A percentile compares a stretch with the other conserved stretches of the same genome.
phyloP scores from a whole-genome alignment of 2,329 filamentous ascomycete genomes.

The Fusarium torulosum region DNA sequence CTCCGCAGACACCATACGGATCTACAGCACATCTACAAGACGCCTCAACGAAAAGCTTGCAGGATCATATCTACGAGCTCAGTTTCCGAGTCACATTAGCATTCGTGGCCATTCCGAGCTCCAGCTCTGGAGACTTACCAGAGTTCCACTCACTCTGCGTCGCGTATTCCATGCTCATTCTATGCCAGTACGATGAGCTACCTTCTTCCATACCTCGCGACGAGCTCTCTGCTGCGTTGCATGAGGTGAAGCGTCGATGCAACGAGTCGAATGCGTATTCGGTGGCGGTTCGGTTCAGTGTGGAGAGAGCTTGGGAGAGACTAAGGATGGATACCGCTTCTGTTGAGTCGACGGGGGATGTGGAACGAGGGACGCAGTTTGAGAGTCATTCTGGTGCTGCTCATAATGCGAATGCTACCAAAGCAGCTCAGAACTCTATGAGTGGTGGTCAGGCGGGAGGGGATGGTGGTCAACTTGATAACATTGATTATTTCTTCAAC shows the following conservation, averaged over 20 bases:
- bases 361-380: background rate
- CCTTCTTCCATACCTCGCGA: constrained; percentile 1
- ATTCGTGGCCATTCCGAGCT: constrained; percentile 21
- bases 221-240: constrained; percentile 9
- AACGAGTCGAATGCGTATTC: constrained; percentile 19
- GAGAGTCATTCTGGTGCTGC: background rate
- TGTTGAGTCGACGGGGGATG: background rate
- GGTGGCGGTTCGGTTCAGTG: constrained; percentile 27
- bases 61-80: constrained; percentile 20
- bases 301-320: constrained; percentile 30
- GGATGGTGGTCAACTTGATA: constrained; percentile 16
- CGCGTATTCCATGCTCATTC: constrained; percentile 28
- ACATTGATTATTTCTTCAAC: constrained; percentile 31
- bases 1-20: constrained; percentile 6
- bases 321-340: background rate
- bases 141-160: constrained; percentile 31
- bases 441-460: background rate
- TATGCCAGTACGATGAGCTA: constrained; percentile 26
- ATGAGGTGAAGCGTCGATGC: constrained; percentile 24
- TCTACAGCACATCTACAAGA: constrained; percentile 8
- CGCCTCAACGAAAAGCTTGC: constrained; percentile 11
- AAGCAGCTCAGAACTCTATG: background rate
- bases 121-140: constrained; percentile 25
- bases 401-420: background rate
- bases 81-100: constrained; percentile 24